Conservation (phyloP, 2,329 filamentous ascomycete genomes). For the Aspergillus candidus region DNA sequence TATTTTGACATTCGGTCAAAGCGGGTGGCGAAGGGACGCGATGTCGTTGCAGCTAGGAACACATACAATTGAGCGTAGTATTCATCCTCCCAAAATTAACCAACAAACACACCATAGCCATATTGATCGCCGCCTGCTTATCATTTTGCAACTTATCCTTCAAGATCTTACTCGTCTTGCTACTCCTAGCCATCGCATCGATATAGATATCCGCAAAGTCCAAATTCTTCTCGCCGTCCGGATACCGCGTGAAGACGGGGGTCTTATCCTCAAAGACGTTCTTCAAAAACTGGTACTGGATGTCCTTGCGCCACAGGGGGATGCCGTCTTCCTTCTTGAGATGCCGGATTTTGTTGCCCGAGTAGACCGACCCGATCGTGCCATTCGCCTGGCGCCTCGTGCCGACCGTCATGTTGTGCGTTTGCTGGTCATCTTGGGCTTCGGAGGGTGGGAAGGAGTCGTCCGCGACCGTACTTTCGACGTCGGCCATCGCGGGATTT, state of each 20-base stretch:
- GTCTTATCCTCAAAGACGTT: slow-evolving; percentile 57
- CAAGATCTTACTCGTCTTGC: slow-evolving; percentile 97
- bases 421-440: slow-evolving; percentile 30
- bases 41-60: not conserved
- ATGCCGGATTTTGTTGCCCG: slow-evolving; percentile 61
- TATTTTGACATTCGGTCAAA: slow-evolving; percentile 1
- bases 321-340: slow-evolving; percentile 63
- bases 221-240: slow-evolving; percentile 67
- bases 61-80: slow-evolving; percentile 89
- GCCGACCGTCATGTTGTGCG: slow-evolving; percentile 39
- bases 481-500: slow-evolving; percentile 28
- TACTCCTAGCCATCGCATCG: slow-evolving; percentile 96
- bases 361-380: slow-evolving; percentile 61
- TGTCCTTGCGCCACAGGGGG: slow-evolving; percentile 61
- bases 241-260: slow-evolving; percentile 82
- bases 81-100: slow-evolving; percentile 99
- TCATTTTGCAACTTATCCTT: slow-evolving; percentile 95
- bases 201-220: slow-evolving; percentile 95
- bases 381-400: slow-evolving; percentile 59
- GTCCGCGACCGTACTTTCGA: slow-evolving; percentile 28
- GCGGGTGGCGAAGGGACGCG: not conserved
- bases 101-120: slow-evolving; percentile 98
- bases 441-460: slow-evolving; percentile 34
- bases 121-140: slow-evolving; percentile 84
- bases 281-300: slow-evolving; percentile 59